Percentiles rank a stretch among this genome's conserved stretches.
phyloP scores from a whole-genome alignment of 164 flowering plant species.

The Malania oleifera region DNA sequence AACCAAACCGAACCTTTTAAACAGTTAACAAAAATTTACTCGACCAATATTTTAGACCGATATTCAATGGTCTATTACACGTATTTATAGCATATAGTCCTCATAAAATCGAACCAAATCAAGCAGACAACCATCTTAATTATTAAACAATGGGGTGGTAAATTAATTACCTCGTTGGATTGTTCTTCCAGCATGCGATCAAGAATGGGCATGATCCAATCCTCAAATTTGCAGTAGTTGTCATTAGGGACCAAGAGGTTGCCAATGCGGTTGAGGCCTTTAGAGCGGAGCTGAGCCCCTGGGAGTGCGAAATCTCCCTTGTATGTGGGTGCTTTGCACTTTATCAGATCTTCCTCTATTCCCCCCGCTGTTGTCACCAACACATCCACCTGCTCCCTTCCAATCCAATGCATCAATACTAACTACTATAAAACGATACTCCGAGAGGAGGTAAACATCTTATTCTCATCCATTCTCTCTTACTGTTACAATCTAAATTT shows the following conservation, averaged over 20 bases:
- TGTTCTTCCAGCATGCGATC: slow-evolving; percentile 92
- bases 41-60: too few species aligned
- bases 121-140: too few species aligned
- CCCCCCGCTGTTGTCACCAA: slow-evolving; percentile 97
- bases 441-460: too few species aligned
- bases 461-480: too few species aligned
- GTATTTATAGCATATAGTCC: not conserved
- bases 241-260: slow-evolving; percentile 94
- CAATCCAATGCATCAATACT: too few species aligned
- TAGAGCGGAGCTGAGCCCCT: slow-evolving; percentile 77
- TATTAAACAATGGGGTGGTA: too few species aligned
- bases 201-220: slow-evolving; percentile 91
- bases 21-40: too few species aligned
- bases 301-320: slow-evolving; percentile 82
- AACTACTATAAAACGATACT: too few species aligned
- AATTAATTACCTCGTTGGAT: slow-evolving; percentile 48
- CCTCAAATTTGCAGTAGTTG: slow-evolving; percentile 97
- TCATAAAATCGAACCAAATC: too few species aligned
- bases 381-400: slow-evolving; percentile 96
- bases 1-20: too few species aligned
- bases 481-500: too few species aligned
- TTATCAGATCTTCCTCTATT: slow-evolving; percentile 90
- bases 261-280: slow-evolving; percentile 93
- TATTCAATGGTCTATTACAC: too few species aligned
- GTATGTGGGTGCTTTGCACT: slow-evolving; percentile 92